These are phyloP conservation scores for Xylaria sp. DNA, from an alignment of 2,329 filamentous ascomycete species.

Conservation along the genomic window DNA sequence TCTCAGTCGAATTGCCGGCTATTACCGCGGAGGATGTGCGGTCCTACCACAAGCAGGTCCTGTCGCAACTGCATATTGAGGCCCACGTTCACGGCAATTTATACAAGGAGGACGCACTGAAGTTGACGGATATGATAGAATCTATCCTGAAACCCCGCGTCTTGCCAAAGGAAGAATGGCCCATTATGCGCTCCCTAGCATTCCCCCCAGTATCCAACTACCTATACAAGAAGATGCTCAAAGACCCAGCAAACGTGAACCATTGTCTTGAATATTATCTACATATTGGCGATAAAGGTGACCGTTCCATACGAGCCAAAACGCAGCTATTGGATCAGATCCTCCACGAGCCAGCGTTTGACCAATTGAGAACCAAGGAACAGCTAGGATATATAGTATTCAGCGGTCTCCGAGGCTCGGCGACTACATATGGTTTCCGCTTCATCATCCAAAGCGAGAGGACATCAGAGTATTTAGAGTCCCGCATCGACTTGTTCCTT, in stretches of 20 bases:
- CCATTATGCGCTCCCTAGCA: conserved; percentile 75
- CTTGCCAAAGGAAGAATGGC: conserved; percentile 80
- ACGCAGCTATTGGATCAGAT: conserved; percentile 86
- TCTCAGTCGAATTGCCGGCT: conserved; percentile 75
- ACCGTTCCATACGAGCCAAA: conserved; percentile 75
- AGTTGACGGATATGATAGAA: conserved; percentile 83
- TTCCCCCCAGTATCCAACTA: conserved; percentile 82
- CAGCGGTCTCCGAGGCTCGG: conserved; percentile 72
- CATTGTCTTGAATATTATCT: conserved; percentile 83
- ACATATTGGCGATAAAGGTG: conserved; percentile 70
- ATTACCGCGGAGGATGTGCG: conserved; percentile 77
- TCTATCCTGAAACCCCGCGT: conserved; percentile 74
- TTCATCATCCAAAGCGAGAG: conserved; percentile 95
- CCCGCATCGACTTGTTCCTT: conserved; percentile 86
- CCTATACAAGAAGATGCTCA: conserved; percentile 79
- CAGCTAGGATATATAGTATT: conserved; percentile 97
- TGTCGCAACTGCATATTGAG: conserved; percentile 87
- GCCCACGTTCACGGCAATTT: conserved; percentile 89
- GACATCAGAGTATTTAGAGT: conserved; percentile 81
- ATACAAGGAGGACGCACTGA: conserved; percentile 90
- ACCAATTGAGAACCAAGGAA: conserved; percentile 94
- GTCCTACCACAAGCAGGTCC: conserved; percentile 77
- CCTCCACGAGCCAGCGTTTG: conserved; percentile 90
- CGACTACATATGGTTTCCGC: conserved; percentile 83
- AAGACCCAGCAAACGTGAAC: conserved; percentile 88